Conservation (phyloP, 1,284 basidiomycete genomes). For the Sporisorium sorghi region DNA sequence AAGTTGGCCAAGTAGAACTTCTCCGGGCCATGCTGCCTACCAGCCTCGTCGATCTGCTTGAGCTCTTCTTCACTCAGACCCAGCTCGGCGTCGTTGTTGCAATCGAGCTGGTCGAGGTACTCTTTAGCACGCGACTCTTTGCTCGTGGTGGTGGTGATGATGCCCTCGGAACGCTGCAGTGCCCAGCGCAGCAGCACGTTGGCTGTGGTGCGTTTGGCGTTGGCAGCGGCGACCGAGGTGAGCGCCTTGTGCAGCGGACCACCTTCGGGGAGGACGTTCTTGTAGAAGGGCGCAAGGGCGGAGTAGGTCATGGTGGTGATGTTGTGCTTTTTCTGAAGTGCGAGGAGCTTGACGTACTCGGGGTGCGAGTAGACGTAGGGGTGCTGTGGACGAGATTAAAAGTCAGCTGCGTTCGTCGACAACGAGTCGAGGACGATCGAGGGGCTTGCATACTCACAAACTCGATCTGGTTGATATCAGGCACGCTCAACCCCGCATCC, state of each 20-base stretch:
- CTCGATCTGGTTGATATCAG: slow-evolving; percentile 63
- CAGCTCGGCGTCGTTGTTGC: slow-evolving; percentile 31
- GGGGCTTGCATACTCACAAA: slow-evolving; percentile 29
- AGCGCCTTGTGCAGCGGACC: slow-evolving; percentile 44
- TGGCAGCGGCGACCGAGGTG: slow-evolving; percentile 38
- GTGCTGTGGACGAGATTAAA: slow-evolving; percentile 18
- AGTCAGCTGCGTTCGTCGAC: neutral
- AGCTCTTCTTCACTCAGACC: slow-evolving; percentile 40
- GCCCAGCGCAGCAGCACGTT: slow-evolving; percentile 53
- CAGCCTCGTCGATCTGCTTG: slow-evolving; percentile 49
- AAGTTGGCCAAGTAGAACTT: slow-evolving; percentile 52
- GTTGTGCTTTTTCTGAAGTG: slow-evolving; percentile 44
- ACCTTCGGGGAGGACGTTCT: slow-evolving; percentile 29
- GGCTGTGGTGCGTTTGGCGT: slow-evolving; percentile 36
- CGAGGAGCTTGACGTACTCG: slow-evolving; percentile 48
- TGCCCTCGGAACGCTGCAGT: slow-evolving; percentile 47
- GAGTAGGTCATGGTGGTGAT: slow-evolving; percentile 57
- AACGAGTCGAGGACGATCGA: neutral
- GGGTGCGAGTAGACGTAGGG: slow-evolving; percentile 43
- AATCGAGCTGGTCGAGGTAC: slow-evolving; percentile 47
- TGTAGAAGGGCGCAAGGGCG: slow-evolving; percentile 50
- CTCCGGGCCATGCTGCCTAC: slow-evolving; percentile 36
- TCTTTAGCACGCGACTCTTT: slow-evolving; percentile 47
- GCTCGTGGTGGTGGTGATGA: slow-evolving; percentile 54
- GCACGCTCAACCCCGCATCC: slow-evolving; percentile 45